These are phyloP conservation scores for Basidiobolus meristosporus DNA, from an alignment of 371 early-diverging fungal genomes.

Conservation along the genomic window DNA sequence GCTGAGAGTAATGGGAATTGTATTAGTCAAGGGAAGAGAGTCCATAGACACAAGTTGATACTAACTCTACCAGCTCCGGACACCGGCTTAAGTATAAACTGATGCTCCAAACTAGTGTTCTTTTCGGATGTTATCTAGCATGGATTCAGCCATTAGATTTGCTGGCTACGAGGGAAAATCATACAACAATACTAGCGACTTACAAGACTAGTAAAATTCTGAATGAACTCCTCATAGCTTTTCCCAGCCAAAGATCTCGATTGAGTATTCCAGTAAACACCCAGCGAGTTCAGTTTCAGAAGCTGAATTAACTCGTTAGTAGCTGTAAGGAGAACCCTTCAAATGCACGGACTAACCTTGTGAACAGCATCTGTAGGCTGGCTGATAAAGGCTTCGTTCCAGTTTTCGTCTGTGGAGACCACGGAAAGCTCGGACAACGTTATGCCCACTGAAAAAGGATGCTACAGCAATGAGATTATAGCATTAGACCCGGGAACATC, in stretches of 20 bases:
- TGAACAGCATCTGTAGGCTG: constrained; percentile 59
- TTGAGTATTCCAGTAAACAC: constrained; percentile 83
- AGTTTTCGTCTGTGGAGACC: constrained; percentile 77
- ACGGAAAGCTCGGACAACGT: constrained; percentile 82
- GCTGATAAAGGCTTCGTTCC: constrained; percentile 64
- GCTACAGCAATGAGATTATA: constrained; percentile 8
- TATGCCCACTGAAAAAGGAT: constrained; percentile 78
- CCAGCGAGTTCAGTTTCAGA: constrained; percentile 54
- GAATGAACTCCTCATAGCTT: constrained; percentile 21
- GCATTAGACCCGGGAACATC: background rate
- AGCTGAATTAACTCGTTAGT: constrained; percentile 14
- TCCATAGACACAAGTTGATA: background rate
- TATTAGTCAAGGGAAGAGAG: background rate
- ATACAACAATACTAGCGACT: too few relatives aligned
- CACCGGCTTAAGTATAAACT: constrained; percentile 83
- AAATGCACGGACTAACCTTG: constrained; percentile 44
- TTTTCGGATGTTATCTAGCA: constrained; percentile 32
- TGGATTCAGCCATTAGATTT: background rate
- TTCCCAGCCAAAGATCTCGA: constrained; percentile 34
- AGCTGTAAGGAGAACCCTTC: background rate
- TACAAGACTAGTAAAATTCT: constrained; percentile 13
- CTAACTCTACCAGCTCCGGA: constrained; percentile 73
- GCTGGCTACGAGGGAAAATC: too few relatives aligned
- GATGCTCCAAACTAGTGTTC: constrained; percentile 27
- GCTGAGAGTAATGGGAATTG: too few relatives aligned